Conservation (phyloP, 2,329 filamentous ascomycete species). For the Paraphaeosphaeria minitans region DNA sequence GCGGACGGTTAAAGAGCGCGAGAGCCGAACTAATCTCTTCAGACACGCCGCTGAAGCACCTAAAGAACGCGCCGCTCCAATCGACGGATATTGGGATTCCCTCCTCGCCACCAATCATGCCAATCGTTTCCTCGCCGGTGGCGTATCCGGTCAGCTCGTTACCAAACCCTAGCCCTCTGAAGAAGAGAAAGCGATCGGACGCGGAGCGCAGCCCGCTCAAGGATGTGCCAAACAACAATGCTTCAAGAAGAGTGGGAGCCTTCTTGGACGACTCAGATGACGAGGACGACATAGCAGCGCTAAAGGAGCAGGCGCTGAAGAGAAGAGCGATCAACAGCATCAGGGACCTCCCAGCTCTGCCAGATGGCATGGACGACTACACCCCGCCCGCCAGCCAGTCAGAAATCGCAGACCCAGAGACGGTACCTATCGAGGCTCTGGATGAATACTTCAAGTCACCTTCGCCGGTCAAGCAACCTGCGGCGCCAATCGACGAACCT, state of each 20-base stretch:
- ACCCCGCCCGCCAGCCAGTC: conserved; percentile 45
- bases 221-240: conserved; percentile 41
- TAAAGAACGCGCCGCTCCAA: conserved; percentile 16
- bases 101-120: conserved; percentile 61
- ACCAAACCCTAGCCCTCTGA: conserved; percentile 41
- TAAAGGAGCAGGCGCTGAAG: conserved; percentile 47
- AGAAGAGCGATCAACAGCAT: conserved; percentile 38
- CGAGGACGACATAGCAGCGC: conserved; percentile 47
- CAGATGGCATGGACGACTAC: conserved; percentile 31
- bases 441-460: conserved; percentile 37
- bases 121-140: conserved; percentile 64
- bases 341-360: conserved; percentile 30
- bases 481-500: conserved; percentile 17
- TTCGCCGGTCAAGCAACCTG: conserved; percentile 29
- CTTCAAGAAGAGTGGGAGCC: conserved; percentile 41
- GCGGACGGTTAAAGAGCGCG: conserved; percentile 5
- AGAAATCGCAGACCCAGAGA: conserved; percentile 33
- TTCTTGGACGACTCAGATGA: conserved; percentile 50
- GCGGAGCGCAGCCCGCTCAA: conserved; percentile 38
- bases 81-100: conserved; percentile 27
- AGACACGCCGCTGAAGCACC: conserved; percentile 43
- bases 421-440: conserved; percentile 35
- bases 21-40: conserved; percentile 24
- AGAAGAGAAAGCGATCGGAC: conserved; percentile 45
- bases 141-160: conserved; percentile 60